phyloP scores from a whole-genome alignment of 2,329 filamentous ascomycete genomes.

The Claviceps lovelessii region DNA sequence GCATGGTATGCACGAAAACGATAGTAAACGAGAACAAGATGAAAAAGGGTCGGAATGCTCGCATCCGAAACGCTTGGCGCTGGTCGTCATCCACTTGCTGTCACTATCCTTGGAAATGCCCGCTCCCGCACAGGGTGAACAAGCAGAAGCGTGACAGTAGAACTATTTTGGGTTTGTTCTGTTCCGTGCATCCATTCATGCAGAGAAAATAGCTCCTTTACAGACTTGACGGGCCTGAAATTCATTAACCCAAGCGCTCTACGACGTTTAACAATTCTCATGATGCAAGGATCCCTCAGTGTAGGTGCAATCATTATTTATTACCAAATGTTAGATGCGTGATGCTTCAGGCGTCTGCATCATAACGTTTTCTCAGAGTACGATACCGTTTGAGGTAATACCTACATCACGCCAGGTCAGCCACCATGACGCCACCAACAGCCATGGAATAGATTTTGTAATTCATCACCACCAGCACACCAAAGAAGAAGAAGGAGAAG shows the following conservation, averaged over 20 bases:
- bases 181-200: conserved; percentile 2
- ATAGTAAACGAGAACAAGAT: not conserved
- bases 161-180: not conserved
- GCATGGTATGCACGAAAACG: conserved; percentile 80
- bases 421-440: not conserved
- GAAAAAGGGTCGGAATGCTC: not conserved
- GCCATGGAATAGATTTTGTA: not conserved
- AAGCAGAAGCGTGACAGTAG: not conserved
- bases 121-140: not conserved
- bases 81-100: not conserved
- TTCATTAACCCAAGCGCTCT: not conserved
- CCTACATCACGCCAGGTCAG: conserved; percentile 28
- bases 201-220: not conserved
- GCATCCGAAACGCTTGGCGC: not conserved
- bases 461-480: not conserved
- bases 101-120: not conserved
- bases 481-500: not conserved
- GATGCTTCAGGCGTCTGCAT: conserved; percentile 21
- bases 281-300: not conserved
- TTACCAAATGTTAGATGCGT: not conserved
- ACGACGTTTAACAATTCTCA: not conserved
- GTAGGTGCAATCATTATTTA: not conserved
- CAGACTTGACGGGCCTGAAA: not conserved
- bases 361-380: conserved; percentile 68
- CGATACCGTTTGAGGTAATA: conserved; percentile 90